Evolutionary conservation across 805 yeast species (phyloP).

Genomic region (Pichia kluyveri): DNA sequence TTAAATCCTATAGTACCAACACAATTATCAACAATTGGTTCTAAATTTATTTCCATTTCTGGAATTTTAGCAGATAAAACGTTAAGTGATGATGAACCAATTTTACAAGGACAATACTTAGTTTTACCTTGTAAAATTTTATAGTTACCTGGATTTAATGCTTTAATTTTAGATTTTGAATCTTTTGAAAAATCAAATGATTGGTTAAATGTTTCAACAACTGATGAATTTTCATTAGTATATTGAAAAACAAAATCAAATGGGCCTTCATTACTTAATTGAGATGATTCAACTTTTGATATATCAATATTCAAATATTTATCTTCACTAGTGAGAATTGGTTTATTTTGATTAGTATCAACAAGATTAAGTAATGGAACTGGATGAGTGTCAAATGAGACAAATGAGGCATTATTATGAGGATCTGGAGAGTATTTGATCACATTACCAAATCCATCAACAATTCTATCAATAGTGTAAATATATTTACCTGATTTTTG

Average conservation of each 20-base stretch:
- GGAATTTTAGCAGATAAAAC: slow-evolving; percentile 35
- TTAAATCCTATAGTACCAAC: slow-evolving; percentile 81
- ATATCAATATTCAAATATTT: slow-evolving; percentile 25
- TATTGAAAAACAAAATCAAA: slow-evolving; percentile 30
- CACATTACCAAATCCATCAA: slow-evolving; percentile 60
- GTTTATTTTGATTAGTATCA: slow-evolving; percentile 25
- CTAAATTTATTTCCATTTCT: slow-evolving; percentile 36
- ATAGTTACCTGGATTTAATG: slow-evolving; percentile 61
- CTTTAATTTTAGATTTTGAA: slow-evolving; percentile 23
- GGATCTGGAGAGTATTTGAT: slow-evolving; percentile 34
- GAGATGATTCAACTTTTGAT: slow-evolving; percentile 15
- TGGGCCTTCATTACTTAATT: slow-evolving; percentile 36
- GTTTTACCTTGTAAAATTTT: slow-evolving; percentile 45
- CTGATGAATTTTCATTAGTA: slow-evolving; percentile 2
- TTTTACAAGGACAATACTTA: slow-evolving; percentile 56
- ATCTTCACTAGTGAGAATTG: slow-evolving; percentile 23
- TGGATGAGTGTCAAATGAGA: slow-evolving; percentile 44
- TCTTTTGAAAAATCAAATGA: slow-evolving; percentile 21
- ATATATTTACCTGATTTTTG: slow-evolving; percentile 41
- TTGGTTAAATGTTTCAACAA: slow-evolving; percentile 13
- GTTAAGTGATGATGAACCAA: slow-evolving; percentile 47
- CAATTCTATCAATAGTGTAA: slow-evolving; percentile 48
- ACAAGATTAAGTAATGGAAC: slow-evolving; percentile 42
- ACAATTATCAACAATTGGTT: slow-evolving; percentile 73
- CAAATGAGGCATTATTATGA: slow-evolving; percentile 29